Percentiles rank a stretch among this genome's conserved stretches.
Conservation (phyloP, 2,329 filamentous ascomycete species). For the Phaeosphaeriaceae sp. region DNA sequence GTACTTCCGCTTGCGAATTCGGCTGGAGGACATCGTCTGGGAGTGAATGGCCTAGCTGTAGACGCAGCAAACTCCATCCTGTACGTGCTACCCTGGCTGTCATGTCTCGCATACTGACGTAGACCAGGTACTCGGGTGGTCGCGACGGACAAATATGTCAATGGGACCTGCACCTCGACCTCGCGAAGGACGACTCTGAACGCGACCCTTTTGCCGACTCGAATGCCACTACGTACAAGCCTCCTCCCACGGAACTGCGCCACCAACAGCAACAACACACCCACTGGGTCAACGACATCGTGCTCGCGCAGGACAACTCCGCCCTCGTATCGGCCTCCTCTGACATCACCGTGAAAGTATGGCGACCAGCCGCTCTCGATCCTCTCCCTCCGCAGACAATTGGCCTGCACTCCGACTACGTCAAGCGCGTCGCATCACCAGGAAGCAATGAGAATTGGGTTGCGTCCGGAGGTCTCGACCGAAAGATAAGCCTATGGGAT, state of each 20-base stretch:
- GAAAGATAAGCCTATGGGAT: conserved; percentile 94
- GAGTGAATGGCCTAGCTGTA: conserved; percentile 92
- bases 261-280: conserved; percentile 76
- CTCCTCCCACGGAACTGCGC: conserved; percentile 62
- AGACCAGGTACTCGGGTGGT: conserved; percentile 85
- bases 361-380: conserved; percentile 75
- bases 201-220: conserved; percentile 51
- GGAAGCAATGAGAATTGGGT: conserved; percentile 79
- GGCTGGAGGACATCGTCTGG: conserved; percentile 85
- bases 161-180: conserved; percentile 84
- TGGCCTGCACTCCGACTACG: conserved; percentile 93
- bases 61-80: conserved; percentile 84
- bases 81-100: conserved; percentile 61
- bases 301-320: conserved; percentile 76
- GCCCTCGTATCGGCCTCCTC: conserved; percentile 89
- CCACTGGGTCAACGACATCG: conserved; percentile 95
- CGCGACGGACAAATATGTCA: conserved; percentile 95
- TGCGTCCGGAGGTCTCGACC: conserved; percentile 90
- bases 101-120: conserved; percentile 13
- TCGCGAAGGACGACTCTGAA: conserved; percentile 50
- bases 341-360: conserved; percentile 92
- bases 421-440: conserved; percentile 89
- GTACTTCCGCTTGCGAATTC: conserved; percentile 77
- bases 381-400: conserved; percentile 76
- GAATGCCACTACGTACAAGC: conserved; percentile 40